Evolutionary conservation across 176 grass and related monocot species (phyloP).

Genomic region (Dactylis glomerata): DNA sequence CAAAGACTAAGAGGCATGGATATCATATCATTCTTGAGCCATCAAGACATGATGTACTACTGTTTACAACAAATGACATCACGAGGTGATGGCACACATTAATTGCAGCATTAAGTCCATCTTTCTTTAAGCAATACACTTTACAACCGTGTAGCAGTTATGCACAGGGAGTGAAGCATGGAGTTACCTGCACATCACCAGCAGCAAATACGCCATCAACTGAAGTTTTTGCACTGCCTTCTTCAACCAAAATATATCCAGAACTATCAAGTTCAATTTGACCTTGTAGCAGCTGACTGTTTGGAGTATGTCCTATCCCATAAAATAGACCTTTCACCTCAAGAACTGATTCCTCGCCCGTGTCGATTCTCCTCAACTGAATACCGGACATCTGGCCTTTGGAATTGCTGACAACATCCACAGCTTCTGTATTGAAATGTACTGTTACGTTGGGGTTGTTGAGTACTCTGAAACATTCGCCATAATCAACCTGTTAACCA

Average conservation of each 20-base stretch:
- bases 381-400: conserved; percentile 95
- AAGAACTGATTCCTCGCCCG: conserved; percentile 64
- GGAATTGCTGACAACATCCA: conserved; percentile 81
- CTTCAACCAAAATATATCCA: conserved; percentile 85
- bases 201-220: conserved; percentile 96
- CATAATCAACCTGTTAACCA: conserved; percentile 99
- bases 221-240: conserved; percentile 83
- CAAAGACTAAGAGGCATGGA: neutral
- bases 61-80: neutral
- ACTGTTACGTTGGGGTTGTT: conserved; percentile 96
- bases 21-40: neutral
- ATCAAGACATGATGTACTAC: conserved; percentile 7
- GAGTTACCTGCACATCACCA: conserved; percentile 94
- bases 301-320: conserved; percentile 94
- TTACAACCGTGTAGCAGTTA: conserved; percentile 11
- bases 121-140: neutral
- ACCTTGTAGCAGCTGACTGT: conserved; percentile 84
- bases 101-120: conserved; percentile 9
- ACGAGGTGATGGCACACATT: neutral
- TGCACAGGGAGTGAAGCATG: neutral
- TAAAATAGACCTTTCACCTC: conserved; percentile 97
- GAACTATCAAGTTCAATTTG: conserved; percentile 84
- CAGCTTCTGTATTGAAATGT: conserved; percentile 90
- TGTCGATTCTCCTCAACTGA: conserved; percentile 63
- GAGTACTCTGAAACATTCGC: conserved; percentile 99